Percentiles rank a stretch among this genome's conserved stretches.
Evolutionary conservation across 2,329 filamentous ascomycete genomes (phyloP).

Genomic region (Monilinia aucupariae): DNA sequence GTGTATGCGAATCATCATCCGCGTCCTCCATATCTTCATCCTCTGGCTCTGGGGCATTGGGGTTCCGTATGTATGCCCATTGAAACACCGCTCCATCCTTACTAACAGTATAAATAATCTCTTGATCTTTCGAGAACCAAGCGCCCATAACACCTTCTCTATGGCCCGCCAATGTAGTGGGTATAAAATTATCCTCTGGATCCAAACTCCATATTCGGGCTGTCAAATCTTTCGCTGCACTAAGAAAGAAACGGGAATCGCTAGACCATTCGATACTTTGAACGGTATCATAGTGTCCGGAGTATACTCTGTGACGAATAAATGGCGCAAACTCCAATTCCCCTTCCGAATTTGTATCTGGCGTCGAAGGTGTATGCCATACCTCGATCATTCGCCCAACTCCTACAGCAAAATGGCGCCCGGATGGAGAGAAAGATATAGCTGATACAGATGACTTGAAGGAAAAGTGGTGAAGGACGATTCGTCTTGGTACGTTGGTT

Average conservation of each 20-base stretch:
- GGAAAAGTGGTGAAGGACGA: conserved; percentile 92
- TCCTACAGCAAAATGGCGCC: conserved; percentile 83
- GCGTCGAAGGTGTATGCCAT: conserved; percentile 91
- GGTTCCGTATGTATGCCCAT: conserved; percentile 73
- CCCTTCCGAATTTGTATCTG: conserved; percentile 70
- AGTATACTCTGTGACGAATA: conserved; percentile 77
- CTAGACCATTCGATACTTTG: conserved; percentile 89
- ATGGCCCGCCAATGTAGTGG: conserved; percentile 86
- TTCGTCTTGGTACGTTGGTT: conserved; percentile 79
- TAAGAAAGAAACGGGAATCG: conserved; percentile 93
- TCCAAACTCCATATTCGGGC: conserved; percentile 92
- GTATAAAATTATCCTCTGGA: conserved; percentile 78
- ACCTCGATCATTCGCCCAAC: conserved; percentile 85
- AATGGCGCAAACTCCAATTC: conserved; percentile 95
- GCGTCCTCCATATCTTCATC: conserved; percentile 56
- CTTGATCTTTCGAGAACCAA: conserved; percentile 95
- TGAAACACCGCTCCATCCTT: conserved; percentile 95
- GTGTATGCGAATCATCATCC: conserved; percentile 61
- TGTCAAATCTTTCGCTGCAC: conserved; percentile 85
- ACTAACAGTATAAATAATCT: conserved; percentile 92
- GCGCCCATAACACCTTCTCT: conserved; percentile 85
- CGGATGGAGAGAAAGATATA: conserved; percentile 85
- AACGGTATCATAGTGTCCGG: conserved; percentile 83
- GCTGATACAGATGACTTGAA: conserved; percentile 79
- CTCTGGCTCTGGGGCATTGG: conserved; percentile 46